phyloP scores from a whole-genome alignment of 805 yeast species.

The Metschnikowia kunwiensis region DNA sequence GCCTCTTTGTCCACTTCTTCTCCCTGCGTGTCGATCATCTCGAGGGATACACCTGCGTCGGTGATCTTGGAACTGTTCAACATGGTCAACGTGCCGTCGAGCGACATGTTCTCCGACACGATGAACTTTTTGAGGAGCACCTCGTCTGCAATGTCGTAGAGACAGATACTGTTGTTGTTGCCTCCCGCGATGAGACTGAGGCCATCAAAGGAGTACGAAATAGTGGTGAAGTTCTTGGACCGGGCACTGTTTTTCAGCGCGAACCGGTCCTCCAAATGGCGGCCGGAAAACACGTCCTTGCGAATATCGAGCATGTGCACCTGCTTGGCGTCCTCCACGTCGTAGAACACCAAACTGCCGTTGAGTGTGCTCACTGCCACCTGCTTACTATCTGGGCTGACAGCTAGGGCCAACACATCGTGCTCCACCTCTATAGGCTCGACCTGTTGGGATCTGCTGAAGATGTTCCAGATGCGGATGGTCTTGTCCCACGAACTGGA shows the following conservation, averaged over 20 bases:
- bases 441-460: conserved; percentile 79
- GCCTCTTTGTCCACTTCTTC: conserved; percentile 85
- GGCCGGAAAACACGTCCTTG: conserved; percentile 81
- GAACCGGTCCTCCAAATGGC: conserved; percentile 80
- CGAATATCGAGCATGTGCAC: conserved; percentile 80
- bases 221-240: conserved; percentile 76
- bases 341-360: conserved; percentile 83
- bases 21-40: conserved; percentile 77
- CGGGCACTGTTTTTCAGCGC: conserved; percentile 76
- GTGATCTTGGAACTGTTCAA: conserved; percentile 81
- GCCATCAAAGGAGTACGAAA: conserved; percentile 89
- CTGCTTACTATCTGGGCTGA: conserved; percentile 92
- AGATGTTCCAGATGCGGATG: conserved; percentile 87
- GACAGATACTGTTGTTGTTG: conserved; percentile 83
- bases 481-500: conserved; percentile 97
- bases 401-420: conserved; percentile 77
- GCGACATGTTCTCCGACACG: conserved; percentile 83
- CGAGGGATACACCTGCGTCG: conserved; percentile 77
- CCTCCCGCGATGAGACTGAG: conserved; percentile 87
- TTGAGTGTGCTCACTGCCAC: conserved; percentile 85
- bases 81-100: conserved; percentile 80
- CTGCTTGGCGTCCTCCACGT: conserved; percentile 77
- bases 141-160: conserved; percentile 86
- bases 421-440: conserved; percentile 86
- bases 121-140: conserved; percentile 79